A percentile compares a stretch with the other conserved stretches of the same genome.
These are phyloP conservation scores for Acidomyces sp. DNA, from an alignment of 495 filamentous ascomycete genomes.

Conservation along the genomic window DNA sequence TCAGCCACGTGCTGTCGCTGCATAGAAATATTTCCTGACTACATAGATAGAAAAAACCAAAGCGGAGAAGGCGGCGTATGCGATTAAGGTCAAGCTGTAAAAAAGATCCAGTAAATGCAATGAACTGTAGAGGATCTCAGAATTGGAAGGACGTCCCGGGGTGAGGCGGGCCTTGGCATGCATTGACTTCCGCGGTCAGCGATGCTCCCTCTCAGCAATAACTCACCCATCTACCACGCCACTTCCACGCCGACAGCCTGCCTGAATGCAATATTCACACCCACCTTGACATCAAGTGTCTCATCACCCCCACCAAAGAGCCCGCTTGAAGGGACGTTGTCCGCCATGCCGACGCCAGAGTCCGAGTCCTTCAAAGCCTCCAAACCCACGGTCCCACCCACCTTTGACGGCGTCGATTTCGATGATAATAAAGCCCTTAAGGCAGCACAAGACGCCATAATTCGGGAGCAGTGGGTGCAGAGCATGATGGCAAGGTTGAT, in stretches of 20 bases:
- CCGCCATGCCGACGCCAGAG: constrained; percentile 76
- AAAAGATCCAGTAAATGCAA: no score
- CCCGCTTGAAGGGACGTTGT: no score
- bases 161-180: no score
- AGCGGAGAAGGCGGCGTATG: constrained; percentile 11
- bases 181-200: no score
- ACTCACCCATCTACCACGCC: no score
- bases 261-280: neutral
- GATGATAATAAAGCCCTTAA: constrained; percentile 81
- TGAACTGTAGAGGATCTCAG: no score
- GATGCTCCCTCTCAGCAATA: no score
- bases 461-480: constrained; percentile 94
- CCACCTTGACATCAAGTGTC: no score
- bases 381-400: constrained; percentile 86
- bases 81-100: constrained; percentile 1
- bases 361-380: constrained; percentile 85
- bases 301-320: no score
- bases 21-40: constrained; percentile 18
- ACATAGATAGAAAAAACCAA: constrained; percentile 20
- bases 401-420: constrained; percentile 95
- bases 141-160: constrained; percentile 1
- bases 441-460: constrained; percentile 83
- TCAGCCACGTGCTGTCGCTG: constrained; percentile 23
- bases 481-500: constrained; percentile 95
- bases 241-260: no score